A percentile compares a stretch with the other conserved stretches of the same genome.
These are phyloP conservation scores for Suhomyces yuchorum DNA, from an alignment of 1,139 yeast genomes.

Conservation along the genomic window DNA sequence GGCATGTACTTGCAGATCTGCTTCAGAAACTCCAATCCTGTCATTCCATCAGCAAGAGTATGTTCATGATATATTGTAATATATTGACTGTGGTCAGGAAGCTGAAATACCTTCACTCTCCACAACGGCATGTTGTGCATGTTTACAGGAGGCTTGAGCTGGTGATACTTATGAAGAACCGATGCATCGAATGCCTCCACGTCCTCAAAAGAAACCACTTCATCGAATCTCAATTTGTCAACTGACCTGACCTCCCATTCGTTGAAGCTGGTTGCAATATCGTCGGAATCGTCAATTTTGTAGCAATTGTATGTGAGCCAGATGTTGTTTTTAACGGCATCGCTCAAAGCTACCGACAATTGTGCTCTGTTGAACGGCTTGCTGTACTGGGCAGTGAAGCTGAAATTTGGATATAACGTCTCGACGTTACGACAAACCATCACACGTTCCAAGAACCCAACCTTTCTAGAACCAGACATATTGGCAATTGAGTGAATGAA, in stretches of 20 bases:
- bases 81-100: constrained; percentile 8
- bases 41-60: constrained; percentile 18
- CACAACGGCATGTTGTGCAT: constrained; percentile 27
- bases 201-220: constrained; percentile 24
- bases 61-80: constrained; percentile 16
- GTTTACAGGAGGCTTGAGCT: constrained; percentile 17
- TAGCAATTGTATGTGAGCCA: constrained; percentile 26
- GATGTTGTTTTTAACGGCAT: constrained; percentile 25
- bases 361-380: constrained; percentile 13
- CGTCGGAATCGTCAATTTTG: constrained; percentile 14
- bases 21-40: constrained; percentile 16
- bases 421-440: constrained; percentile 29
- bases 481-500: background rate
- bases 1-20: constrained; percentile 10
- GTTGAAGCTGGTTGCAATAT: constrained; percentile 15
- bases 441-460: constrained; percentile 15
- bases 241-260: constrained; percentile 24
- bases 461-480: constrained; percentile 4
- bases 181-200: background rate
- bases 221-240: constrained; percentile 24
- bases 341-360: constrained; percentile 30
- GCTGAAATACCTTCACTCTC: constrained; percentile 25
- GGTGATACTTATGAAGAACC: background rate
- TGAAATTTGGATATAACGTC: constrained; percentile 30
- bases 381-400: constrained; percentile 29